Evolutionary conservation across 495 filamentous ascomycete species (phyloP).

Genomic region (Lindgomyces ingoldianus): DNA sequence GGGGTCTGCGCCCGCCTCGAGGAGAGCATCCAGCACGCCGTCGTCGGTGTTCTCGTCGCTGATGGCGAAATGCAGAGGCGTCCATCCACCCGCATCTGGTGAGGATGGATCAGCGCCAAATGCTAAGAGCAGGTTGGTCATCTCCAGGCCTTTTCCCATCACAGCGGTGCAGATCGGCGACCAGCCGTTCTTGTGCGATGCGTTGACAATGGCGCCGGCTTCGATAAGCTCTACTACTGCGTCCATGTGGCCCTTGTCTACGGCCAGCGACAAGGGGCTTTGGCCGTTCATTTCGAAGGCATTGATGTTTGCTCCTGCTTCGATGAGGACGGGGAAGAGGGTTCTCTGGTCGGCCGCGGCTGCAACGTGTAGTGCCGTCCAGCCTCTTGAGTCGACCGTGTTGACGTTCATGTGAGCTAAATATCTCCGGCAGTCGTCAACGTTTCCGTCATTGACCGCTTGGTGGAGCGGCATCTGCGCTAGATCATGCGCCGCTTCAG

Average conservation of each 20-base stretch:
- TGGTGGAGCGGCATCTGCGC: background rate
- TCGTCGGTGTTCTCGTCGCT: background rate
- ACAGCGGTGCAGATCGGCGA: background rate
- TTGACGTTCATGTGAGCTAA: background rate
- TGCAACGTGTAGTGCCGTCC: background rate
- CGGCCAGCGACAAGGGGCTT: background rate
- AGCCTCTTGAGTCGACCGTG: conserved; percentile 2
- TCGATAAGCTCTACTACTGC: background rate
- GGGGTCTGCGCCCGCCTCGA: background rate
- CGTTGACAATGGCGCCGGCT: background rate
- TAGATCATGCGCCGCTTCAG: background rate
- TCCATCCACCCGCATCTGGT: background rate
- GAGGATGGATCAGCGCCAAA: background rate
- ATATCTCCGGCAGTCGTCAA: background rate
- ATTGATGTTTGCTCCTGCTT: background rate
- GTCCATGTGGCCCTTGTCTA: background rate
- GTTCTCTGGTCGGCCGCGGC: background rate
- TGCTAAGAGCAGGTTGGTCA: background rate
- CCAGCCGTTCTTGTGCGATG: conserved; percentile 2
- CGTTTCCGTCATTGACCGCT: background rate
- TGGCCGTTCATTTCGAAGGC: background rate
- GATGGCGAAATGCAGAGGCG: background rate
- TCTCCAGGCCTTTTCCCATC: background rate
- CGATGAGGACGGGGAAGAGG: background rate
- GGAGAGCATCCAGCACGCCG: background rate